phyloP scores from a whole-genome alignment of 192 early-diverging fungal genomes.

The Cladochytrium replicatum region DNA sequence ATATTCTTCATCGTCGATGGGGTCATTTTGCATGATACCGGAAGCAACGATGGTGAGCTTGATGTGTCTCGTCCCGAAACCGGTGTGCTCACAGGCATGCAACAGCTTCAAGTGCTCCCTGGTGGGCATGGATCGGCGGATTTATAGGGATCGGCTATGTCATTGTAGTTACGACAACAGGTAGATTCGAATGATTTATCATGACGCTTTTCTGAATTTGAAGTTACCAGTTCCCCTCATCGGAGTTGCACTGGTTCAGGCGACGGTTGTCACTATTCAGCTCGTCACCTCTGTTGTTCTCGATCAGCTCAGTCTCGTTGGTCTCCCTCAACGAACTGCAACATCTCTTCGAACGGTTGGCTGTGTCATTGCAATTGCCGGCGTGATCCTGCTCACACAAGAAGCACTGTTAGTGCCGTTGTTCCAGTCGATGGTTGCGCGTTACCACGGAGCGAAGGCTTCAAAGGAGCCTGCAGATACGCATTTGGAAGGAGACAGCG shows the following conservation, averaged over 20 bases:
- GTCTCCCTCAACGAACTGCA: constrained; percentile 8
- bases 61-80: too few species aligned
- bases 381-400: constrained; percentile 10
- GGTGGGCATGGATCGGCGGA: constrained; percentile 13
- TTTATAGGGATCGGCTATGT: constrained; percentile 12
- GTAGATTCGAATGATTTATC: too few species aligned
- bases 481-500: too few species aligned
- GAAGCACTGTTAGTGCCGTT: too few species aligned
- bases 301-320: constrained; percentile 8
- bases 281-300: constrained; percentile 11
- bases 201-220: too few species aligned
- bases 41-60: too few species aligned
- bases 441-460: too few species aligned
- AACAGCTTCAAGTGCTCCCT: too few species aligned
- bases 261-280: constrained; percentile 6
- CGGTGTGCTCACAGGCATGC: too few species aligned
- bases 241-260: constrained; percentile 8
- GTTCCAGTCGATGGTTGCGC: too few species aligned
- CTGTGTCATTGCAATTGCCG: constrained; percentile 3
- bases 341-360: constrained; percentile 13
- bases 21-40: too few species aligned
- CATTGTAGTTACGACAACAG: constrained; percentile 1
- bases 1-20: background rate
- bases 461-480: too few species aligned
- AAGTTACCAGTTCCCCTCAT: constrained; percentile 9